These are phyloP conservation scores for Kurtzmaniella quercitrusa DNA, from an alignment of 1,139 yeast species.

Conservation along the genomic window DNA sequence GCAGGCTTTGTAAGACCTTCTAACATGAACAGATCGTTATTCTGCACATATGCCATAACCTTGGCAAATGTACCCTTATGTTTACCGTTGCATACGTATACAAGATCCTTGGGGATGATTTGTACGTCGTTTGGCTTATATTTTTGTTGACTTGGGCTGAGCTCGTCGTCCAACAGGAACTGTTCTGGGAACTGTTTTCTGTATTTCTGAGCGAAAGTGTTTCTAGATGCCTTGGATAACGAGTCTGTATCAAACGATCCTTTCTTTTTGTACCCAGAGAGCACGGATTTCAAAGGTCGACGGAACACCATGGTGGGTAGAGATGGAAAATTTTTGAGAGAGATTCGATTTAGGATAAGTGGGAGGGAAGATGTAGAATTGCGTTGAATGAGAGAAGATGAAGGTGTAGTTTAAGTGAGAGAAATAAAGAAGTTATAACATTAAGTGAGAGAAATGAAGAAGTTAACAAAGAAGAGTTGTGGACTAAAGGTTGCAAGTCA, in stretches of 20 bases:
- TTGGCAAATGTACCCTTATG: slow-evolving; percentile 71
- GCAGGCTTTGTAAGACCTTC: slow-evolving; percentile 34
- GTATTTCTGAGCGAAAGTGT: neutral
- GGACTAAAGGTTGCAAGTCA: no score
- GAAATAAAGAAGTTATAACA: no score
- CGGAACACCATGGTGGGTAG: slow-evolving; percentile 1
- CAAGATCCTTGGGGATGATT: slow-evolving; percentile 39
- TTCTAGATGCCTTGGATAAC: neutral
- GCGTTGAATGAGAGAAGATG: neutral
- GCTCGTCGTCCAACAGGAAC: neutral
- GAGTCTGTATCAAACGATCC: neutral
- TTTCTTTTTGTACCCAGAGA: neutral
- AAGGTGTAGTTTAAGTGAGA: neutral
- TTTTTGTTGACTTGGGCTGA: slow-evolving; percentile 21
- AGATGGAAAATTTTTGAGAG: neutral
- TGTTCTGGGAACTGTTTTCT: slow-evolving; percentile 2
- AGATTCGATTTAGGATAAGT: neutral
- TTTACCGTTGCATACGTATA: slow-evolving; percentile 59
- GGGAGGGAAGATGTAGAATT: neutral
- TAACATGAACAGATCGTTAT: slow-evolving; percentile 31
- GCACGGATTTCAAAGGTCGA: neutral
- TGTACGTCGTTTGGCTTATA: slow-evolving; percentile 30
- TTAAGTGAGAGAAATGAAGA: no score
- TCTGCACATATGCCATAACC: slow-evolving; percentile 28
- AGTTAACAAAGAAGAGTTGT: no score